Evolutionary conservation across 164 flowering plant genomes (phyloP).

Genomic region (grape (Vitis vinifera)): ASM3070453v1 NC_081807.1:5497501-5498000

Average conservation of each 20-base stretch:
- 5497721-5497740: slow-evolving; percentile 21
- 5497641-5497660: slow-evolving; percentile 48
- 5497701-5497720: slow-evolving; percentile 46
- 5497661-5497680: slow-evolving; percentile 47
- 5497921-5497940: too few relatives aligned
- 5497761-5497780: too few relatives aligned
- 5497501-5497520: slow-evolving; percentile 66
- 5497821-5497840: slow-evolving; percentile 45
- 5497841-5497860: slow-evolving; percentile 32
- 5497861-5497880: slow-evolving; percentile 25
- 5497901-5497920: not conserved
- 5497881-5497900: slow-evolving; percentile 44
- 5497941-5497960: too few relatives aligned
- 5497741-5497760: not conserved
- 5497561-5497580: not conserved
- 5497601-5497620: too few relatives aligned
- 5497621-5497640: not conserved
- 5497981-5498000: not conserved
- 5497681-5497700: slow-evolving; percentile 56
- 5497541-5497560: slow-evolving; percentile 33
- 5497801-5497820: slow-evolving; percentile 37
- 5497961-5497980: too few relatives aligned
- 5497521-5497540: slow-evolving; percentile 70
- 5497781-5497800: not conserved
- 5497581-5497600: not conserved